Evolutionary conservation across 768 basidiomycete species (phyloP).

Genomic region (Boletellus sp.): DNA sequence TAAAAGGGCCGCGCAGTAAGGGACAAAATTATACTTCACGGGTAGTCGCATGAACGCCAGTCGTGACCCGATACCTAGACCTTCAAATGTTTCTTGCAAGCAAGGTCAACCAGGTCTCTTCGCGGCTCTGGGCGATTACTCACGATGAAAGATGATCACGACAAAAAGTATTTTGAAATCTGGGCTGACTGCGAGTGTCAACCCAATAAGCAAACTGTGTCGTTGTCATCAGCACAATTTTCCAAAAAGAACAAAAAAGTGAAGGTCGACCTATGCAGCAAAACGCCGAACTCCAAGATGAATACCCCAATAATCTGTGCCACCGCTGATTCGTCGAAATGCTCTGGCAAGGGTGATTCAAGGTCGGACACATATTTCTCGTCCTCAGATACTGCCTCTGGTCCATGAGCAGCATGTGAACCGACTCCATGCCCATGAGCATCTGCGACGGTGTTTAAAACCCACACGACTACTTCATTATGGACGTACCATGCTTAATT

Average conservation of each 20-base stretch:
- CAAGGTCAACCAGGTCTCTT: neutral
- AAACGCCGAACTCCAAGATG: slow-evolving; percentile 92
- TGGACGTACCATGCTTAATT: slow-evolving; percentile 49
- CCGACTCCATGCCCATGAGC: slow-evolving; percentile 62
- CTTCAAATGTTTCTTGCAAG: slow-evolving; percentile 82
- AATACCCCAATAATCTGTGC: slow-evolving; percentile 84
- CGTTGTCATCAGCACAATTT: neutral
- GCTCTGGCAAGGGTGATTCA: slow-evolving; percentile 17
- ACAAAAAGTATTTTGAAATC: slow-evolving; percentile 83
- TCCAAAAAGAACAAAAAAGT: neutral
- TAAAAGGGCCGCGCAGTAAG: slow-evolving; percentile 54
- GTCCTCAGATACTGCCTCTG: slow-evolving; percentile 39
- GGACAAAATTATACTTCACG: slow-evolving; percentile 49
- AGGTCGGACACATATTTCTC: slow-evolving; percentile 23
- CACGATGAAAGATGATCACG: slow-evolving; percentile 90
- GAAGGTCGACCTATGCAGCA: slow-evolving; percentile 67
- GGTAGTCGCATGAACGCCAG: slow-evolving; percentile 73
- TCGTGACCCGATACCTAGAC: slow-evolving; percentile 87
- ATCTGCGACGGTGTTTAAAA: slow-evolving; percentile 37
- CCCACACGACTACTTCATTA: neutral
- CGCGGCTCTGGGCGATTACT: slow-evolving; percentile 29
- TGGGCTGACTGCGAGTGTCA: slow-evolving; percentile 87
- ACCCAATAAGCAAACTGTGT: slow-evolving; percentile 72
- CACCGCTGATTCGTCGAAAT: slow-evolving; percentile 40
- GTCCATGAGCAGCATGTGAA: slow-evolving; percentile 66